Evolutionary conservation across 1,139 yeast species (phyloP), one percentile per base, ranked within the genome.

Genomic region (Pichiaceae sp.): DNA sequence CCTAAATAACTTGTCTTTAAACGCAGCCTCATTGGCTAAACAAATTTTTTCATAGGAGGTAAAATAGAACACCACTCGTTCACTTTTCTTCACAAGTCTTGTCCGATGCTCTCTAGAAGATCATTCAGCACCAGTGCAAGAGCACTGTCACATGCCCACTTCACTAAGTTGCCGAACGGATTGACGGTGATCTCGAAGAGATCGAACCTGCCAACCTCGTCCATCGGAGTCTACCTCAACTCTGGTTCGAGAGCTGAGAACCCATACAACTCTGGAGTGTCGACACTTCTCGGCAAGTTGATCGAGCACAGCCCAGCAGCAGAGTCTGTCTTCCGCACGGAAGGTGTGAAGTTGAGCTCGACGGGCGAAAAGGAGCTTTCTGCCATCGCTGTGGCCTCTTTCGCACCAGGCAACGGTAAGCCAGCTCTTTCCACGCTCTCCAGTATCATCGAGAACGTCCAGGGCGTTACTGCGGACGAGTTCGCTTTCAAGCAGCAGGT

Each of bases 191-290:
- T 86, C 42, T 68, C 85, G 38, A 84, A 79, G 62, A 48, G 69
- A 48, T 72, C 78, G 59, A 70, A 79, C 33, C 75, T 82, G 42
- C 55, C 68, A 40, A 58, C 76, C 25, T 66, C 85, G 30, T 67
- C 85, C 29, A 68, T 81, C 46, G 91, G 91, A 59, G 61, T 81
- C 40, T 82, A 70, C 60, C 64, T 70, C 54, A 81, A 80, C 45
- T 83, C 86, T 38, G 94, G 94, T 57, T 77, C 89, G 38, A 70
- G 87, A 59, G 62, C 82, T 37, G 94, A 82, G 63, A 82, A 78
- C 62, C 70, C 83, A 37, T 80, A 75, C 72, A 78, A 77, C 66
- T 81, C 82, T 50, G 94, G 94, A 72, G 73, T 79, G 39, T 71
- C 89, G 38, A 74, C 82, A 44, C 64, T 82, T 53, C 66, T 78